Evolutionary conservation across 305 asterid genomes (phyloP).

Genomic region (Fraxinus floribunda): DNA sequence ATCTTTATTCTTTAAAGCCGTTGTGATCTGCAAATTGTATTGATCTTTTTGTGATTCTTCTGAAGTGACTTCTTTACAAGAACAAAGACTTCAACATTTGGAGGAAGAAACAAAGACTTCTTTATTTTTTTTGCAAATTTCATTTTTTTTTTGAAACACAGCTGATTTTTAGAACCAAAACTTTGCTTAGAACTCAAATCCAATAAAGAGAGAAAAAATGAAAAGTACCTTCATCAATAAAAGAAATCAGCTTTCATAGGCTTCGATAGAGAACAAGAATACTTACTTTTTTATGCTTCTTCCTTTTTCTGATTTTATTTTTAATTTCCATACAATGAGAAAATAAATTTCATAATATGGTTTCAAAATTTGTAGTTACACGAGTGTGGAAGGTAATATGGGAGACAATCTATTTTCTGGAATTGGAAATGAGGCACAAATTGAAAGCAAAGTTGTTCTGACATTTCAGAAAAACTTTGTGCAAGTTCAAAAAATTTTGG

Average conservation of each 20-base stretch:
- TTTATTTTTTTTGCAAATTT: not conserved
- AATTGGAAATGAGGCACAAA: constrained; percentile 45
- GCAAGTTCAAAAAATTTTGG: constrained; percentile 75
- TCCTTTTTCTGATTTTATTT: not conserved
- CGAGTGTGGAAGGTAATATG: constrained; percentile 30
- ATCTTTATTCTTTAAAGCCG: not conserved
- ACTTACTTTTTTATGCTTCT: not conserved
- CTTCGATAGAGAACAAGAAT: not conserved
- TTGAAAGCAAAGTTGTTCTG: constrained; percentile 58
- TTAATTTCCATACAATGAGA: not conserved
- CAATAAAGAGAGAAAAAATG: not conserved
- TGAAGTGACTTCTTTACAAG: not conserved
- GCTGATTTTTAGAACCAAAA: not conserved
- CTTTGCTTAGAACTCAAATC: constrained; percentile 7
- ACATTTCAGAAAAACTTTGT: constrained; percentile 68
- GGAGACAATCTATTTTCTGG: constrained; percentile 61
- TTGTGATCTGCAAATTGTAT: not conserved
- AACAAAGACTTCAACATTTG: not conserved
- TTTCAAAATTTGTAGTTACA: not conserved
- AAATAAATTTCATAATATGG: not conserved
- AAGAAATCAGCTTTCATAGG: not conserved
- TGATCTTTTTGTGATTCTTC: constrained; percentile 10
- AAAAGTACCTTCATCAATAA: not conserved
- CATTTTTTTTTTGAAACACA: not conserved
- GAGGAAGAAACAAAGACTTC: not conserved